Evolutionary conservation across 2,329 filamentous ascomycete genomes (phyloP), one percentile per base, ranked within the genome.

Genomic region (Leptographium lundbergii): DNA sequence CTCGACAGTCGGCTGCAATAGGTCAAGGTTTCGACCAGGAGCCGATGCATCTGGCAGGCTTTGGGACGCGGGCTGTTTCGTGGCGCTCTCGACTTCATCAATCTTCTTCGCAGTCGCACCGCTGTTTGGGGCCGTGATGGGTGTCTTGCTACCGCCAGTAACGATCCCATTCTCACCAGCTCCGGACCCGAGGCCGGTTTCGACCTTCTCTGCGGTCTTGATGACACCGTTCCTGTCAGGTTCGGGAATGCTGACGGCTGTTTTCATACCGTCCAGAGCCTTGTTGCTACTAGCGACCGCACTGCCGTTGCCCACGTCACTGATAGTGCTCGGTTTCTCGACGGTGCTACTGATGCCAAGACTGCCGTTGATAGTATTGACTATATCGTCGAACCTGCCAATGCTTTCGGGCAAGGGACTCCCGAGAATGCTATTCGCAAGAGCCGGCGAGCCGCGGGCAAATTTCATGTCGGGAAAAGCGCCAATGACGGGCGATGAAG

Each of bases 401-500:
- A 56, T 54, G 19, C 22, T 54, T 13, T 59, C 57, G 7, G 52
- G 22, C 5, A 53, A 13, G 7, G 34, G 32, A 14, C 22, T 48
- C 6, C 19, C 57, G 5, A 58, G 34, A 13, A 14, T 45, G 60
- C 73, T 72, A 56, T 73, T 71, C 7, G 85, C 10, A 17, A 57
- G 85, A 10, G 78, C 81, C 32, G 87, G 86, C 48, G 86, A 88
- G 58, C 67, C 75, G 63, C 74, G 77, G 65, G 69, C 75, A 57
- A 70, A 72, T 64, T 73, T 77, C 63, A 78, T 75, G 65, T 90
- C 88, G 29, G 82, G 79, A 60, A 89, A 81, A n/a, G 79, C 81
- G 55, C 82, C 80, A 54, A 88, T 77, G 54, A 91, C 79, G 22
- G 89, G 89, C 1, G 91, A 92, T 1, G 89, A 86, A n/a, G 84